These are phyloP conservation scores for Plasmodium cynomolgi DNA, from an alignment of 169 alveolate species.

Conservation along the genomic window DNA sequence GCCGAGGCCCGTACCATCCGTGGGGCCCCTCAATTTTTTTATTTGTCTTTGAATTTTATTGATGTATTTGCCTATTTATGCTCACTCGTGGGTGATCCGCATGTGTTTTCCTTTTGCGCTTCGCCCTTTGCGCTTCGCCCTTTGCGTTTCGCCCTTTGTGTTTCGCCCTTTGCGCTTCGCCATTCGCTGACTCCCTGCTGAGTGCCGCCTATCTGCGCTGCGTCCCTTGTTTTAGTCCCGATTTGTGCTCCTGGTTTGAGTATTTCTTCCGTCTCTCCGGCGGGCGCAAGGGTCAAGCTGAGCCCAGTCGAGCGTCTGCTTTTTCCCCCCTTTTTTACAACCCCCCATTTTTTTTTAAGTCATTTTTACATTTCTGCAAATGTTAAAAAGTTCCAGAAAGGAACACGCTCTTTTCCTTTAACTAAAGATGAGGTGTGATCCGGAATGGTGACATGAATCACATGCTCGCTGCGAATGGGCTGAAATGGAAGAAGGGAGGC, in stretches of 20 bases:
- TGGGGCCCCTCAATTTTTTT: not conserved
- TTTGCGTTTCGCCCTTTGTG: not conserved
- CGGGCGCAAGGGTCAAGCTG: not conserved
- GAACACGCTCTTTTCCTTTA: not conserved
- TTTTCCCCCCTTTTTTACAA: not conserved
- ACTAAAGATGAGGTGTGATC: not conserved
- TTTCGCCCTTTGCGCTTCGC: not conserved
- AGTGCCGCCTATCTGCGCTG: not conserved
- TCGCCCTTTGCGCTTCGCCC: not conserved
- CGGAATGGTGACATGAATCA: not conserved
- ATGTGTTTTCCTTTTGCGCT: not conserved
- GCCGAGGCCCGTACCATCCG: not conserved
- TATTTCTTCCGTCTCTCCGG: conserved; percentile 5
- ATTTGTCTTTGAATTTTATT: not conserved
- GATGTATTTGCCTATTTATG: conserved; percentile 4
- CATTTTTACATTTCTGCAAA: not conserved
- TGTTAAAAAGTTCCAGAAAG: not conserved
- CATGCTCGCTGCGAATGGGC: not conserved
- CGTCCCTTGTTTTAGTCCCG: conserved; percentile 2
- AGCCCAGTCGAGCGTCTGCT: not conserved
- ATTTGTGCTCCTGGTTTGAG: not conserved
- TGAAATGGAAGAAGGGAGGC: not conserved
- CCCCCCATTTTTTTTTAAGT: not conserved
- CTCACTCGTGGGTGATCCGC: not conserved
- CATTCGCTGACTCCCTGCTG: not conserved